Base-by-base conservation (phyloP, 192 early-diverging fungal species). In the Neocallimastix lanati region DNA sequence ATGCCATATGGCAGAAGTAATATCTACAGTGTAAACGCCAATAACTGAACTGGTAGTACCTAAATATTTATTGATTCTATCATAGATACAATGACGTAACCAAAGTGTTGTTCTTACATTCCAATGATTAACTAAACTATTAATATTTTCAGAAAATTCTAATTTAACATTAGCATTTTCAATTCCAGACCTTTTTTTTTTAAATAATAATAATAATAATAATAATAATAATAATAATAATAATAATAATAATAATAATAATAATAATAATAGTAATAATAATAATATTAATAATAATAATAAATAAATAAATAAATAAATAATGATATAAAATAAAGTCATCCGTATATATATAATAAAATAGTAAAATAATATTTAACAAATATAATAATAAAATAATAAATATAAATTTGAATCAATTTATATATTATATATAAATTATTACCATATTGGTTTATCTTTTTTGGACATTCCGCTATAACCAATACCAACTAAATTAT, bases 1-100 rank as follows among this genome's bases (percentile, higher is more conserved):
- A 81, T 99, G 97, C 97, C 97, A 99, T 79, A 96, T 88, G 18
- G 97, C 94, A 33, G 93, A 94, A 67, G 50, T 67, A n/a, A 67
- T 67, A 67, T 67, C 25, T 7, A 92, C 90, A 15, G 88, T 83
- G 82, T 94, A 97, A 12, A 96, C 96, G 29, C 88, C 81, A 29
- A 96, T 78, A 0, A 91, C 91, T n/a, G 93, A 67, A 67, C 91
- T 12, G 84, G 28, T 2, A 85, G 83, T 35, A 84, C 87, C 13
- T 91, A 85, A 58, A 92, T 92, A 29, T 81, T 79, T 16, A 87
- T 91, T 1, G 82, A 78, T 38, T 21, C 77, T 18, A 33, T 38
- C 77, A 38, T 78, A 33, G 6, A 38, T 78, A 38, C 5, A n/a
- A 82, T 16, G 81, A 78, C 0, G 84, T 83, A 58, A 96, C 84